Conservation (phyloP, 1,139 yeast species). For the Diutina sp. region DNA sequence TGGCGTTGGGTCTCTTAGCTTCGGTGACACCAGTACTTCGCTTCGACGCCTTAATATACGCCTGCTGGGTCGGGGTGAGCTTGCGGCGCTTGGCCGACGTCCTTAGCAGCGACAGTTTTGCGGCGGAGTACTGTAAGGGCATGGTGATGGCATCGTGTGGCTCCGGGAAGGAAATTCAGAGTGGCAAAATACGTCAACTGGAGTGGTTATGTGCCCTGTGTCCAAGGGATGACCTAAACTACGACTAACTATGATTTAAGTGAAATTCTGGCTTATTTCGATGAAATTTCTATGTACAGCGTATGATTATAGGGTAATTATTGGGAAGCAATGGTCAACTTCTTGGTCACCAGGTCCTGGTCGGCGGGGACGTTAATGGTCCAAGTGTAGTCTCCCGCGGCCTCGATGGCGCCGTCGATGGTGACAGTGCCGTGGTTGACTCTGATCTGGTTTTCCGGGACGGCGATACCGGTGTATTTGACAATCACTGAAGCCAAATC, state of each 20-base stretch:
- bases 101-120: constrained; percentile 24
- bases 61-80: constrained; percentile 6
- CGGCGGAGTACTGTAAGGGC: constrained; percentile 26
- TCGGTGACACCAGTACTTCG: constrained; percentile 4
- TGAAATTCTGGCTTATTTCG: constrained; percentile 3
- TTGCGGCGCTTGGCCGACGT: constrained; percentile 9
- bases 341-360: constrained; percentile 10
- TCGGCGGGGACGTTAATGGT: constrained; percentile 14
- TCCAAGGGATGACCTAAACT: constrained; percentile 1
- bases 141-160: constrained; percentile 2
- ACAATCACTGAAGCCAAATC: constrained; percentile 13
- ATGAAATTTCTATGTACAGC: constrained; percentile 4
- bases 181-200: not conserved
- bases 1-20: constrained; percentile 2
- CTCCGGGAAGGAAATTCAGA: too few relatives aligned
- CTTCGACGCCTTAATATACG: constrained; percentile 8
- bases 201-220: constrained; percentile 8
- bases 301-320: not conserved
- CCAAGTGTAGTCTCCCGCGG: constrained; percentile 21
- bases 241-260: not conserved
- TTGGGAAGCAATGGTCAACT: constrained; percentile 5
- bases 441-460: constrained; percentile 15
- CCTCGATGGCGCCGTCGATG: constrained; percentile 11
- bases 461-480: constrained; percentile 18
- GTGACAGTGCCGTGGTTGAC: constrained; percentile 6